Percentiles rank a stretch among this genome's conserved stretches.
Conservation (phyloP, 371 early-diverging fungal species). For the Actinomucor elegans region DNA sequence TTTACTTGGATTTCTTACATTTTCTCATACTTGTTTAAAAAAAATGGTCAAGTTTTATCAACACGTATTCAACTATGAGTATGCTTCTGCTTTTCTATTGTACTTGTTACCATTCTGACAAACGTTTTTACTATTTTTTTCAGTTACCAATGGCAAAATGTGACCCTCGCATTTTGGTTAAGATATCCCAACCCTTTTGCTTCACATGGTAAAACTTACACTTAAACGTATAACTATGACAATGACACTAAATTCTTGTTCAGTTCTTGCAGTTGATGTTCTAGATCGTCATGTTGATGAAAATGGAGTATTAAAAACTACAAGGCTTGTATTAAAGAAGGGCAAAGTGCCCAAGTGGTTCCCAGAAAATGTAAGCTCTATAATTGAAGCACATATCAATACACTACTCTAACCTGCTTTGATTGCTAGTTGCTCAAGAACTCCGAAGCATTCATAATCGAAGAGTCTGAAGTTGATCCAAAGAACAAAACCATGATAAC, state of each 20-base stretch:
- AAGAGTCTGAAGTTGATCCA: slow-evolving; percentile 86
- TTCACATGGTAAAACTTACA: slow-evolving; percentile 80
- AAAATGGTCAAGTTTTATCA: slow-evolving; percentile 60
- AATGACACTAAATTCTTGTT: too few relatives aligned
- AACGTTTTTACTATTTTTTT: neutral
- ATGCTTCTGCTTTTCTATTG: too few relatives aligned
- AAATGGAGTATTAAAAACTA: slow-evolving; percentile 81
- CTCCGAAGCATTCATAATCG: slow-evolving; percentile 80
- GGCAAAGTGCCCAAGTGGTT: slow-evolving; percentile 91
- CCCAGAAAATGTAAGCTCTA: slow-evolving; percentile 40
- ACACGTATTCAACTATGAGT: slow-evolving; percentile 74
- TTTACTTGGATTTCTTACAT: neutral
- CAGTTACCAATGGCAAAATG: slow-evolving; percentile 81
- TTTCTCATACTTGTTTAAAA: neutral
- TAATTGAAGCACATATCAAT: neutral
- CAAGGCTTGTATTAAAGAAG: slow-evolving; percentile 86
- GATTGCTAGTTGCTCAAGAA: slow-evolving; percentile 63
- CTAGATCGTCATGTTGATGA: slow-evolving; percentile 84
- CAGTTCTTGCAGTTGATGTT: slow-evolving; percentile 85
- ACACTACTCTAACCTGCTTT: neutral
- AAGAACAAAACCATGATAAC: slow-evolving; percentile 75
- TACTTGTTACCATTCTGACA: too few relatives aligned
- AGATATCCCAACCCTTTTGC: slow-evolving; percentile 98
- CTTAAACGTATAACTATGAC: too few relatives aligned
- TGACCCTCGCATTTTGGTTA: slow-evolving; percentile 87